phyloP scores from a whole-genome alignment of 2,329 filamentous ascomycete genomes.

The Pseudogymnoascus sp. region DNA sequence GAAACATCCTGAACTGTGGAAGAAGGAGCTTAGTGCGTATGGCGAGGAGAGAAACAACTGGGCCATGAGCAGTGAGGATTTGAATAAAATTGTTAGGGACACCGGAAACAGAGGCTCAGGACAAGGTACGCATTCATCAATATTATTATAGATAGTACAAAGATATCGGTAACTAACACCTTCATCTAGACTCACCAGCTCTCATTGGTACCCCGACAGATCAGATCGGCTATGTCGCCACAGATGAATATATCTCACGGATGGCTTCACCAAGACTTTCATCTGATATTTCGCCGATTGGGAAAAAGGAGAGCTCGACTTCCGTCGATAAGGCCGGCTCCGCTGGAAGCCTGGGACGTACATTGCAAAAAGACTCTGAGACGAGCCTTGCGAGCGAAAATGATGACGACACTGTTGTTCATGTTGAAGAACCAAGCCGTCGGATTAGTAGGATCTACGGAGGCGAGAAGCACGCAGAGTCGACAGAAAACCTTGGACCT shows the following conservation, averaged over 20 bases:
- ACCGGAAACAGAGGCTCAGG: constrained; percentile 48
- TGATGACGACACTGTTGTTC: constrained; percentile 57
- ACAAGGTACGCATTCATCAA: constrained; percentile 37
- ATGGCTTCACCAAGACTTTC: constrained; percentile 59
- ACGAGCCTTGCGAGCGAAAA: constrained; percentile 36
- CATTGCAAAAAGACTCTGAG: constrained; percentile 28
- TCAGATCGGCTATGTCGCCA: constrained; percentile 80
- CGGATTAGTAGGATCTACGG: constrained; percentile 38
- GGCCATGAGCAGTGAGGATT: constrained; percentile 78
- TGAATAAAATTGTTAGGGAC: constrained; percentile 81
- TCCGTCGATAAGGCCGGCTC: constrained; percentile 32
- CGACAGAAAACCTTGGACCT: constrained; percentile 42
- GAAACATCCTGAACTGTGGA: constrained; percentile 75
- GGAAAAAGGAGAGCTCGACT: neutral
- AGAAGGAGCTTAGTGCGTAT: constrained; percentile 59
- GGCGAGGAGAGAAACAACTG: constrained; percentile 55
- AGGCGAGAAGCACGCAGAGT: constrained; percentile 30
- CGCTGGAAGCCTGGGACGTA: constrained; percentile 34
- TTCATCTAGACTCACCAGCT: constrained; percentile 49
- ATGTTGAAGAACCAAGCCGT: constrained; percentile 60
- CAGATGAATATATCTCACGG: constrained; percentile 73
- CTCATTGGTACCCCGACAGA: constrained; percentile 74
- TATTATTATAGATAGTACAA: constrained; percentile 13
- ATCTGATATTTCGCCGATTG: constrained; percentile 25
- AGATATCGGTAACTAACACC: constrained; percentile 20